These are phyloP conservation scores for Podospora appendiculata DNA, from an alignment of 495 filamentous ascomycete genomes.

Conservation along the genomic window DNA sequence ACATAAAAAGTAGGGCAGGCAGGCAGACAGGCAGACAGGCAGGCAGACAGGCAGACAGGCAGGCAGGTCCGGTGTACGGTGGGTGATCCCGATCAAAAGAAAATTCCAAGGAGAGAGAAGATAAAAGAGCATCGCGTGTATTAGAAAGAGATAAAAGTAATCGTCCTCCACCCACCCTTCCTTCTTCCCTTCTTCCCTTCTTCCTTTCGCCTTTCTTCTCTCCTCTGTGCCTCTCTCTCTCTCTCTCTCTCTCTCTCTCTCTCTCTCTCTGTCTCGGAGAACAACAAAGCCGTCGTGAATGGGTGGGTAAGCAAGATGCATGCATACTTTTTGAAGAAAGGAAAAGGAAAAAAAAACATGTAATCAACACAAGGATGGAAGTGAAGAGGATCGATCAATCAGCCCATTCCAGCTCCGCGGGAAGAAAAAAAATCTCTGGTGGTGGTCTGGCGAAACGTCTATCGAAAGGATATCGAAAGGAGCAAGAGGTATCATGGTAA, in stretches of 20 bases:
- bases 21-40: too few relatives aligned
- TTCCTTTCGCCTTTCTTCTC: not conserved
- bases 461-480: constrained; percentile 1
- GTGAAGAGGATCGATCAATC: constrained; percentile 12
- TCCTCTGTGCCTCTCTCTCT: not conserved
- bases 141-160: constrained; percentile 13
- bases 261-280: not conserved
- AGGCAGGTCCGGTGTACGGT: too few relatives aligned
- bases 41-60: not conserved
- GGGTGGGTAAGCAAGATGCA: constrained; percentile 1
- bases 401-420: constrained; percentile 9
- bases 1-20: too few relatives aligned
- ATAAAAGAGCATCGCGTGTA: constrained; percentile 11
- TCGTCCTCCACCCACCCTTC: not conserved
- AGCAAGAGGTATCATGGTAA: constrained; percentile 21
- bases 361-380: constrained; percentile 21
- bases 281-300: not conserved
- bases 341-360: constrained; percentile 9
- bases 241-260: not conserved
- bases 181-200: not conserved
- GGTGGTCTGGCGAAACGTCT: constrained; percentile 8
- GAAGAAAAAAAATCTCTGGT: not conserved
- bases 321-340: constrained; percentile 10
- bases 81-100: too few relatives aligned
- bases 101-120: not conserved